These are phyloP conservation scores for Pichia pseudocactophila DNA, from an alignment of 805 yeast genomes.

Conservation along the genomic window DNA sequence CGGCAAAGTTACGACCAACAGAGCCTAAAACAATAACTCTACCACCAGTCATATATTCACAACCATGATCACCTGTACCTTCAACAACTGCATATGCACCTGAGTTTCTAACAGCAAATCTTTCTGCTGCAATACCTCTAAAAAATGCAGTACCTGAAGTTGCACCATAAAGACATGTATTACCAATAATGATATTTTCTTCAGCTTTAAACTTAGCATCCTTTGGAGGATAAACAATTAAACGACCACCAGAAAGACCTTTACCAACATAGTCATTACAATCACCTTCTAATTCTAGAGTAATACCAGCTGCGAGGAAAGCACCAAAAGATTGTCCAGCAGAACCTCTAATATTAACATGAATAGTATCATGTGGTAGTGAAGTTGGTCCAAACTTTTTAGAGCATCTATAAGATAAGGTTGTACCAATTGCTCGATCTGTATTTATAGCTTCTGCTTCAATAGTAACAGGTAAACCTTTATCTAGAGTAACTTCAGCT, in stretches of 20 bases:
- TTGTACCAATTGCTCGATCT: conserved; percentile 93
- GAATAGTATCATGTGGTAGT: conserved; percentile 92
- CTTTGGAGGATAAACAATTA: conserved; percentile 86
- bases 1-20: conserved; percentile 89
- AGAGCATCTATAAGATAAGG: conserved; percentile 87
- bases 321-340: conserved; percentile 99
- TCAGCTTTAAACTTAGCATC: conserved; percentile 81
- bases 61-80: conserved; percentile 97
- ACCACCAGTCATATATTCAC: conserved; percentile 99
- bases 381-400: conserved; percentile 90
- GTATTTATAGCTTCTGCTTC: conserved; percentile 92
- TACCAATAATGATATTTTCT: conserved; percentile 94
- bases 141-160: conserved; percentile 91
- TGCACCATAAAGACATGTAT: conserved; percentile 97
- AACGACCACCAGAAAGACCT: conserved; percentile 92
- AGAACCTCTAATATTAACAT: conserved; percentile 81
- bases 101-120: conserved; percentile 96
- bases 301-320: conserved; percentile 90
- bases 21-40: conserved; percentile 87
- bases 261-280: conserved; percentile 97
- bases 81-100: conserved; percentile 97
- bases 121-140: conserved; percentile 96
- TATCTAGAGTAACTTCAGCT: conserved; percentile 88
- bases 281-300: conserved; percentile 93
- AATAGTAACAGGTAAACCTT: conserved; percentile 92